Evolutionary conservation across 2,329 filamentous ascomycete species (phyloP).

Genomic region (Calonectria multiphialidica): DNA sequence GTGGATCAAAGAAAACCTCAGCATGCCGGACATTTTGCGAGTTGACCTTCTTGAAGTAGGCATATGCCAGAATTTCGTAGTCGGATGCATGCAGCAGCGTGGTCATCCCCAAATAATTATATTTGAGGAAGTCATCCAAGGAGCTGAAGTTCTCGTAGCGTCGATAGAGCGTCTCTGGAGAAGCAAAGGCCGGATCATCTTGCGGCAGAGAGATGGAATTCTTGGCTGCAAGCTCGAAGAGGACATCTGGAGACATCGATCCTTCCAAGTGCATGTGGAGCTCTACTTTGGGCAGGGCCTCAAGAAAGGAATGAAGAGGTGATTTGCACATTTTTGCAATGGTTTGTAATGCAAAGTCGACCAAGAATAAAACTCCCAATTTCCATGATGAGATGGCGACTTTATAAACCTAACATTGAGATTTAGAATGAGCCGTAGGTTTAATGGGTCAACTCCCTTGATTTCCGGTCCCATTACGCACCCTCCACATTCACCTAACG

Average conservation of each 20-base stretch:
- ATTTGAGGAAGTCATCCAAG: neutral
- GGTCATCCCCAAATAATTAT: neutral
- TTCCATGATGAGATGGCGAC: neutral
- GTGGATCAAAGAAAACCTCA: neutral
- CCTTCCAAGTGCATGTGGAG: neutral
- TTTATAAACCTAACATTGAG: neutral
- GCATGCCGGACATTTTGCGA: neutral
- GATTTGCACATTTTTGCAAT: neutral
- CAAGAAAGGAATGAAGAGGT: neutral
- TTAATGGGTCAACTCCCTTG: neutral
- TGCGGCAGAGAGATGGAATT: neutral
- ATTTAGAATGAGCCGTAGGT: neutral
- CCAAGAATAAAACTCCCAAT: neutral
- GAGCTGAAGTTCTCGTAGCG: neutral
- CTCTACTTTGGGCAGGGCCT: neutral
- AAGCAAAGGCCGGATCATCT: neutral
- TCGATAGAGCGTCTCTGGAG: neutral
- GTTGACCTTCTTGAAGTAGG: neutral
- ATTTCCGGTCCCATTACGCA: neutral
- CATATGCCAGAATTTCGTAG: neutral
- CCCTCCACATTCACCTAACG: neutral
- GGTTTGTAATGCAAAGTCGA: too few species aligned
- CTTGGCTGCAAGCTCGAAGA: neutral
- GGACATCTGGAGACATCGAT: neutral
- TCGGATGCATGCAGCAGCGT: neutral